phyloP scores from a whole-genome alignment of 192 early-diverging fungal genomes.

The Coemansia sp. region DNA sequence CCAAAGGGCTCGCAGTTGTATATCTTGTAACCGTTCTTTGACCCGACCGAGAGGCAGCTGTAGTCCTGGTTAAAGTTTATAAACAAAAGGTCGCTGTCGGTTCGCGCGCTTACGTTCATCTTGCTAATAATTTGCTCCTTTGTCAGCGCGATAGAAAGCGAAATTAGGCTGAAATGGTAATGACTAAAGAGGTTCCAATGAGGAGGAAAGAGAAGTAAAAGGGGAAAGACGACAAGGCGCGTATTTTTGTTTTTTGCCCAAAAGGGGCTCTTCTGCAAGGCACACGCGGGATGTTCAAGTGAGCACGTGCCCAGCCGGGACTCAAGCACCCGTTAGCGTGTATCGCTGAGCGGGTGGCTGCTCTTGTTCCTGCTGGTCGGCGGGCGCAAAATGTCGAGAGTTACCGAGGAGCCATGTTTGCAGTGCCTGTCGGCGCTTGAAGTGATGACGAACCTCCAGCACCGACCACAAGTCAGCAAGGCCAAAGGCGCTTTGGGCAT shows the following conservation, averaged over 20 bases:
- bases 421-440: conserved; percentile 38
- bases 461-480: conserved; percentile 48
- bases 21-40: conserved; percentile 82
- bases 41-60: conserved; percentile 89
- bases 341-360: background rate
- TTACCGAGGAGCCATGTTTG: conserved; percentile 33
- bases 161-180: background rate
- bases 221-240: background rate
- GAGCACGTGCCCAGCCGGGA: conserved; percentile 25
- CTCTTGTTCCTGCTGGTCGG: background rate
- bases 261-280: background rate
- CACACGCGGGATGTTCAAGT: background rate
- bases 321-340: background rate
- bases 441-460: conserved; percentile 55
- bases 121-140: background rate
- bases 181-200: background rate
- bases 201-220: conserved; percentile 6
- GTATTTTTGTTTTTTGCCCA: background rate
- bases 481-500: conserved; percentile 1
- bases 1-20: conserved; percentile 98
- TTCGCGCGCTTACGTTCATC: conserved; percentile 68
- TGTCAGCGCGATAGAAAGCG: background rate
- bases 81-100: conserved; percentile 69
- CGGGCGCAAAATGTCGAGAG: background rate
- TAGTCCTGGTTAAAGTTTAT: conserved; percentile 85